A percentile compares a stretch with the other conserved stretches of the same genome.
Evolutionary conservation across 768 basidiomycete genomes (phyloP).

Genomic region (Lactarius evosmus): DNA sequence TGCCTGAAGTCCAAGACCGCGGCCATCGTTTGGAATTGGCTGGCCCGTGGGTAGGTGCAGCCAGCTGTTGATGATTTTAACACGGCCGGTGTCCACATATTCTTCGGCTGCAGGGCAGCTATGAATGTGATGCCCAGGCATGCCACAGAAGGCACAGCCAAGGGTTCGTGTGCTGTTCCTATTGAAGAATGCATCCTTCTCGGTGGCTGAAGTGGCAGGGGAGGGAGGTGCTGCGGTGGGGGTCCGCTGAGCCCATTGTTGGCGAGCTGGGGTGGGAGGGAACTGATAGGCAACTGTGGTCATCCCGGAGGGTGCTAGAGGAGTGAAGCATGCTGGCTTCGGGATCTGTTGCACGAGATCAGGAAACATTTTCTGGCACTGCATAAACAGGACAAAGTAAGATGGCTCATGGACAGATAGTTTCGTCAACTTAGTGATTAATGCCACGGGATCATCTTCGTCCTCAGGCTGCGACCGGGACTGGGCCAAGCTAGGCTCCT

Average conservation of each 20-base stretch:
- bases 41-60: neutral
- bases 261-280: neutral
- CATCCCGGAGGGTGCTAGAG: neutral
- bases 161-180: neutral
- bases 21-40: neutral
- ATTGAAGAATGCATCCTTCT: neutral
- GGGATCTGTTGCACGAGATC: neutral
- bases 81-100: neutral
- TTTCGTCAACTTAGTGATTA: neutral
- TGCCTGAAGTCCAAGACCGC: neutral
- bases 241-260: neutral
- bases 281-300: neutral
- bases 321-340: neutral
- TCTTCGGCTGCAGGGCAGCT: neutral
- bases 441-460: neutral
- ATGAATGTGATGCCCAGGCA: neutral
- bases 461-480: neutral
- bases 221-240: too few relatives aligned
- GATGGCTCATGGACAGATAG: neutral
- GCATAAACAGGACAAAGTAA: neutral
- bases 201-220: too few relatives aligned
- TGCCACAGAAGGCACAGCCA: conserved; percentile 1
- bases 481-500: neutral
- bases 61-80: neutral
- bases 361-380: neutral